Evolutionary conservation across 2,329 filamentous ascomycete genomes (phyloP).

Genomic region (Aspergillus fischeri): DNA sequence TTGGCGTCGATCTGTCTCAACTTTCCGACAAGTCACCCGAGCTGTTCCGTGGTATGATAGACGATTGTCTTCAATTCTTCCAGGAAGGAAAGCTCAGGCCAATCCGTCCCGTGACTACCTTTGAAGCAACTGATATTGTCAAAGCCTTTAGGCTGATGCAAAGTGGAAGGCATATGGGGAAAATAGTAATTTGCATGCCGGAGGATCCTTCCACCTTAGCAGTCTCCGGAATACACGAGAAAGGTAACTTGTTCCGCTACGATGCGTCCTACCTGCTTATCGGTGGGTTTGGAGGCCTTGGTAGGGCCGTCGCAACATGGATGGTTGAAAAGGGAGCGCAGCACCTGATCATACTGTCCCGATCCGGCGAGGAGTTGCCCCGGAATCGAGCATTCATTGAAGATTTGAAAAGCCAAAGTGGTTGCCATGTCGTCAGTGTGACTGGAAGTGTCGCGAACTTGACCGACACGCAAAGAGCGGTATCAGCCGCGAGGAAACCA

Average conservation of each 20-base stretch:
- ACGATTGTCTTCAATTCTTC: neutral
- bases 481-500: neutral
- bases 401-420: conserved; percentile 1
- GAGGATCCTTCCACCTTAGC: too few relatives aligned
- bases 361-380: neutral
- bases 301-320: conserved; percentile 9
- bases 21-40: too few relatives aligned
- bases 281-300: conserved; percentile 15
- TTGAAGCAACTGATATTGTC: neutral
- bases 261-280: conserved; percentile 14
- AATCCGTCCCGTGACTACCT: neutral
- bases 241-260: too few relatives aligned
- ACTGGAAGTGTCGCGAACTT: conserved; percentile 5
- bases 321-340: conserved; percentile 15
- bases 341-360: conserved; percentile 9
- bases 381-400: conserved; percentile 3
- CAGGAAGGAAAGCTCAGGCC: neutral
- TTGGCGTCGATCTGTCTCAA: too few relatives aligned
- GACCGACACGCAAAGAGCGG: conserved; percentile 6
- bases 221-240: too few relatives aligned
- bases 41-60: too few relatives aligned
- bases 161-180: conserved; percentile 34
- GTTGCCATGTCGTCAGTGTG: neutral
- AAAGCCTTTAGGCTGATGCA: conserved; percentile 29
- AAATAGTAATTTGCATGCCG: conserved; percentile 24